These are phyloP conservation scores for Pythium aquatile DNA, from an alignment of 352 stramenopile genomes.

Conservation along the genomic window DNA sequence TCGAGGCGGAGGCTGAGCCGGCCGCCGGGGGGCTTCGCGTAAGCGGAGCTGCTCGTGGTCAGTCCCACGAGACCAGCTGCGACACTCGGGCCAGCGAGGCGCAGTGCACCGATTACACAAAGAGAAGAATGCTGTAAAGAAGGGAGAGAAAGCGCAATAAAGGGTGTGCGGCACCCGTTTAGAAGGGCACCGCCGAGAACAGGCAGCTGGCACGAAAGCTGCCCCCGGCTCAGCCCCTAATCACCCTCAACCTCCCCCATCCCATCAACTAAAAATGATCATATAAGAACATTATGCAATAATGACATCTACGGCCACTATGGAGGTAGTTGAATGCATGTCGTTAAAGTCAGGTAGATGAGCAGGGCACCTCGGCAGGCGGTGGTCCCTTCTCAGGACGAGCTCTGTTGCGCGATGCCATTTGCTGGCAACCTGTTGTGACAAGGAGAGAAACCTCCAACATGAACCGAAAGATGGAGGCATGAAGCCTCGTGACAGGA, in stretches of 20 bases:
- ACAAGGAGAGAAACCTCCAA: background rate
- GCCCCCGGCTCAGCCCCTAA: constrained; percentile 20
- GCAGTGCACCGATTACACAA: background rate
- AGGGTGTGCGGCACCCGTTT: background rate
- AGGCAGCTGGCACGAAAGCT: background rate
- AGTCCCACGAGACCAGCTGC: background rate
- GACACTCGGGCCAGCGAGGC: background rate
- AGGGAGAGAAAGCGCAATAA: background rate
- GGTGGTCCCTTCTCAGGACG: background rate
- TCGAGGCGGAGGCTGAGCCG: background rate
- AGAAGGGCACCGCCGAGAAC: background rate
- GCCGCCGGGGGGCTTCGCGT: background rate
- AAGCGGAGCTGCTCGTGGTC: background rate
- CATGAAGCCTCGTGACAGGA: too few relatives aligned
- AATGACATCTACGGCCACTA: background rate
- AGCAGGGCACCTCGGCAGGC: background rate
- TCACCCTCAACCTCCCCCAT: constrained; percentile 5
- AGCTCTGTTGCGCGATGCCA: background rate
- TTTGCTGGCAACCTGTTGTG: background rate
- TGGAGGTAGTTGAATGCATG: background rate
- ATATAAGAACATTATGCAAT: constrained; percentile 8
- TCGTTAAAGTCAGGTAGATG: background rate
- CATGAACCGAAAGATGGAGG: too few relatives aligned
- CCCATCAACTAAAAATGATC: constrained; percentile 21
- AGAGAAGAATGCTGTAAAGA: background rate